phyloP scores from a whole-genome alignment of 768 basidiomycete species.

The Lanmaoa rubissima region DNA sequence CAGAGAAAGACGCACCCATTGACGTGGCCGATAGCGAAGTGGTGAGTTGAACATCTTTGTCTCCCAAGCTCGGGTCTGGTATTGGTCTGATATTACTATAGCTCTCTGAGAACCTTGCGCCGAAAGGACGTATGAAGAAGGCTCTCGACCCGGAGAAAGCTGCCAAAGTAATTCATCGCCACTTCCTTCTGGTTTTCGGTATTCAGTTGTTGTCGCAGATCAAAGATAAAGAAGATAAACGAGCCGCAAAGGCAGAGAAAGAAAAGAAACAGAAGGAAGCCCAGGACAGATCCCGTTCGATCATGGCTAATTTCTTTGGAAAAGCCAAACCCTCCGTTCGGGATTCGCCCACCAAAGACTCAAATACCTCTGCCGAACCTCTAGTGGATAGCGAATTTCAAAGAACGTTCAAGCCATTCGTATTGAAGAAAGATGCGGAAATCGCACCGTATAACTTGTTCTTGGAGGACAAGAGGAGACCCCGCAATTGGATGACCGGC shows the following conservation, averaged over 20 bases:
- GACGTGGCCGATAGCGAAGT: conserved; percentile 41
- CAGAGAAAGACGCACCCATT: conserved; percentile 26
- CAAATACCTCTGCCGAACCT: conserved; percentile 30
- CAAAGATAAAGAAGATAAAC: conserved; percentile 67
- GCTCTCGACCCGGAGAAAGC: conserved; percentile 52
- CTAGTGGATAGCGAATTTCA: conserved; percentile 63
- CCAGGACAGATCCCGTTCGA: conserved; percentile 67
- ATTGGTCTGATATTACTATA: not conserved
- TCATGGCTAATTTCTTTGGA: conserved; percentile 78
- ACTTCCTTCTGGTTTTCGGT: not conserved
- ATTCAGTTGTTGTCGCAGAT: conserved; percentile 42
- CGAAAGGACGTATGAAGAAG: conserved; percentile 48
- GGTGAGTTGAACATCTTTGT: conserved; percentile 23
- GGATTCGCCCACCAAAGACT: conserved; percentile 24
- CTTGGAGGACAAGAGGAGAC: conserved; percentile 31
- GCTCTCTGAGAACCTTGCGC: conserved; percentile 26
- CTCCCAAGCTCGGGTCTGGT: not conserved
- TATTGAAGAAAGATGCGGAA: conserved; percentile 68
- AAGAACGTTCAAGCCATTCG: conserved; percentile 74
- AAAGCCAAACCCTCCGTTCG: conserved; percentile 47
- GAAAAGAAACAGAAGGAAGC: conserved; percentile 71
- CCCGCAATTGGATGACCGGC: conserved; percentile 20
- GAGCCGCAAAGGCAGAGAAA: conserved; percentile 64
- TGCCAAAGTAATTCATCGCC: conserved; percentile 23
- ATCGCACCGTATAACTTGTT: conserved; percentile 79